Conservation (phyloP, 495 filamentous ascomycete genomes). For the Hyaloscypha bicolor region DNA sequence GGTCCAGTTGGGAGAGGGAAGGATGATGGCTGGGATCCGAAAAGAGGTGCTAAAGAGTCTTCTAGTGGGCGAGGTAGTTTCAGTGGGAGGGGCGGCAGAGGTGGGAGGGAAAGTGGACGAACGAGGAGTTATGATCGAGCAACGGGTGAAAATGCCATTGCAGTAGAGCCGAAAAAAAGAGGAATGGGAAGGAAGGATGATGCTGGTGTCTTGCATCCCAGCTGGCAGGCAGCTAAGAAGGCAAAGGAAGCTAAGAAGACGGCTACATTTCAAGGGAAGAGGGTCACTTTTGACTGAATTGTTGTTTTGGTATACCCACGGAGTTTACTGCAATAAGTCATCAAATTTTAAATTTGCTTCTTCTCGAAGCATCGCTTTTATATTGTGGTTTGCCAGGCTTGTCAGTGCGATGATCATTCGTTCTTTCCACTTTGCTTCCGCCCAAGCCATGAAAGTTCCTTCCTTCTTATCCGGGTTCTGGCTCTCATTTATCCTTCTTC, state of each 20-base stretch:
- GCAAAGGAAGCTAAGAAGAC: conserved; percentile 72
- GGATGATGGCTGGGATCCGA: conserved; percentile 35
- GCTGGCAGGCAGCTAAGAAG: conserved; percentile 87
- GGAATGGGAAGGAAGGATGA: conserved; percentile 54
- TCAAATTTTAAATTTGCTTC: neutral
- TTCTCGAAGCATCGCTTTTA: neutral
- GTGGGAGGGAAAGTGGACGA: conserved; percentile 8
- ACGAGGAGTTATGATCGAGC: conserved; percentile 12
- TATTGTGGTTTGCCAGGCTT: too few species aligned
- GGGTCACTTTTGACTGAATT: conserved; percentile 80
- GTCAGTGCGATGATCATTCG: too few species aligned
- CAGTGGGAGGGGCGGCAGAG: conserved; percentile 19
- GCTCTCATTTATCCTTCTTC: too few species aligned
- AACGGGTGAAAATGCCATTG: conserved; percentile 30
- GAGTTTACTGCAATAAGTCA: neutral
- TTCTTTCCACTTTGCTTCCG: too few species aligned
- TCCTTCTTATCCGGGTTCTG: too few species aligned
- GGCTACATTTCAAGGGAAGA: conserved; percentile 79
- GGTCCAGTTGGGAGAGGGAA: conserved; percentile 27
- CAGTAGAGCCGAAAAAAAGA: conserved; percentile 21
- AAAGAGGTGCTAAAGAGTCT: conserved; percentile 41
- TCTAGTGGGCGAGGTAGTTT: conserved; percentile 10
- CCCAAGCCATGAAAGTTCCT: too few species aligned
- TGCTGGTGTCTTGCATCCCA: conserved; percentile 76
- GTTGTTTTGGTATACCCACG: conserved; percentile 15